Evolutionary conservation across 495 filamentous ascomycete species (phyloP).

Genomic region (Jackrogersella multiformis): DNA sequence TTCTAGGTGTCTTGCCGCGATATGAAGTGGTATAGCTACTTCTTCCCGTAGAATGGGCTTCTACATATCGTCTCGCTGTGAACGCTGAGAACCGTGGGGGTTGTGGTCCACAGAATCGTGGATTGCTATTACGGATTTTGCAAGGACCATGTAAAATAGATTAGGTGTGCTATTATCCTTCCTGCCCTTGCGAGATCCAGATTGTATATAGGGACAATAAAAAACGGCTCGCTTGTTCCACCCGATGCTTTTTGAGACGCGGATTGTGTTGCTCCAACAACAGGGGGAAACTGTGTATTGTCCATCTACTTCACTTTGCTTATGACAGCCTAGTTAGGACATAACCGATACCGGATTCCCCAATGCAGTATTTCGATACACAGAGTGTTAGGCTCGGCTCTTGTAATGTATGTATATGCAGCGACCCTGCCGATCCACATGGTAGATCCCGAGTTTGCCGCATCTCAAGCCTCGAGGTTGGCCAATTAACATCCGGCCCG

Average conservation of each 20-base stretch:
- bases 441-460: conserved; percentile 22
- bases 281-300: background rate
- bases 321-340: background rate
- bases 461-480: conserved; percentile 4
- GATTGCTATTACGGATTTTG: conserved; percentile 15
- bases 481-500: conserved; percentile 20
- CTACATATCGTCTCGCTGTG: conserved; percentile 17
- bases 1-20: background rate
- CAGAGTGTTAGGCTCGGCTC: conserved; percentile 18
- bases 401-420: conserved; percentile 17
- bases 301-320: conserved; percentile 4
- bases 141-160: conserved; percentile 26
- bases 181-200: conserved; percentile 18
- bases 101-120: conserved; percentile 27
- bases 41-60: conserved; percentile 17
- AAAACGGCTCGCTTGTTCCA: conserved; percentile 21
- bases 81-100: conserved; percentile 16
- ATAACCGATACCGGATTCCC: conserved; percentile 16
- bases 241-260: conserved; percentile 23
- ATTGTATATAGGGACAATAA: conserved; percentile 30
- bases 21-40: background rate
- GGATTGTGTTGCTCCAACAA: conserved; percentile 24
- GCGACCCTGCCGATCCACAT: conserved; percentile 32
- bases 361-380: conserved; percentile 31
- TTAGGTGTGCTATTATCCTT: conserved; percentile 17